A percentile compares a stretch with the other conserved stretches of the same genome.
Evolutionary conservation across 1,284 basidiomycete species (phyloP).

Genomic region (Cutaneotrichosporon mucoides): DNA sequence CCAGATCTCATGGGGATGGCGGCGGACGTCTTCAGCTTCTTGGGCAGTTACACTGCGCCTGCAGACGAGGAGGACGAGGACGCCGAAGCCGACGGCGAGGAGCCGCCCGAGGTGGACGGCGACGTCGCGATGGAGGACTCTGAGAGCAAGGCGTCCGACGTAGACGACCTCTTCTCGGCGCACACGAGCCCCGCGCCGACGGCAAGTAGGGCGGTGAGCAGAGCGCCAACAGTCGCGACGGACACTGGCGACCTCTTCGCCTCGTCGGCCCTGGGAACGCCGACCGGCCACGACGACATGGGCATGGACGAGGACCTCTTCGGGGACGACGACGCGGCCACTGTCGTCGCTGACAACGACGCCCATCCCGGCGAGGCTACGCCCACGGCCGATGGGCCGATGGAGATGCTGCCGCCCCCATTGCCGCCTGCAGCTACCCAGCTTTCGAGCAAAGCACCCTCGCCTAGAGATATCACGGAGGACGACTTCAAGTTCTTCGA

Average conservation of each 20-base stretch:
- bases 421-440: neutral
- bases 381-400: neutral
- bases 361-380: neutral
- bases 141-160: slow-evolving; percentile 19
- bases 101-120: slow-evolving; percentile 7
- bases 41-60: slow-evolving; percentile 30
- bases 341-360: neutral
- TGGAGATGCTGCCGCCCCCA: neutral
- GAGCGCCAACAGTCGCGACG: neutral
- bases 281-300: slow-evolving; percentile 10
- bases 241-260: slow-evolving; percentile 9
- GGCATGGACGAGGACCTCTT: slow-evolving; percentile 24
- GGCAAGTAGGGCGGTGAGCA: slow-evolving; percentile 1
- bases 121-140: slow-evolving; percentile 14
- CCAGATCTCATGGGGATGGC: slow-evolving; percentile 31
- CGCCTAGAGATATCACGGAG: slow-evolving; percentile 29
- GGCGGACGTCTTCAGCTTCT: slow-evolving; percentile 31
- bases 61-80: slow-evolving; percentile 17
- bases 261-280: slow-evolving; percentile 7
- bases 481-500: slow-evolving; percentile 48
- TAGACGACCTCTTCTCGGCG: slow-evolving; percentile 41
- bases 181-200: slow-evolving; percentile 16
- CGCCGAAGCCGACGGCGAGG: slow-evolving; percentile 8
- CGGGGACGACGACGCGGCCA: slow-evolving; percentile 10
- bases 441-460: neutral